Evolutionary conservation across 148 eudicot species (phyloP), one percentile per base, ranked within the genome.

Genomic region (Tetragonia tetragonoides): DNA sequence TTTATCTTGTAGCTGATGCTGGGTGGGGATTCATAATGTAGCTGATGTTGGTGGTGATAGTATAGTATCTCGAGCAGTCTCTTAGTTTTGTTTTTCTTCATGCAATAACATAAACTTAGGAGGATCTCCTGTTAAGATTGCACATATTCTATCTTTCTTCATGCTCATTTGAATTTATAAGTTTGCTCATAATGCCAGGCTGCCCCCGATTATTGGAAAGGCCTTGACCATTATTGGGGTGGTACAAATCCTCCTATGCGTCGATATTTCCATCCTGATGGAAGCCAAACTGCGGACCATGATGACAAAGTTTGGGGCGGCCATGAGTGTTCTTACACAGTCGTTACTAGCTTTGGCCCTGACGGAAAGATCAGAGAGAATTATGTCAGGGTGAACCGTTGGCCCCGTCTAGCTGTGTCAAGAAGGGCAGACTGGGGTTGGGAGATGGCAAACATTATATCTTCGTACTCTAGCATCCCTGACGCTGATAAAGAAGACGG

Each of bases 301-400:
- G 92, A 77, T 41, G 98, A 94, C 81, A 75, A 69, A 74, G 92
- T 92, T 38, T 94, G 97, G 97, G 97, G 98, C 10, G 98, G 98
- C 44, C 97, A 94, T 37, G 98, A 90, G 82, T 83, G 91, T 37
- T 79, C 89, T 56, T 94, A 90, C 75, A 84, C 89, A 12, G 71
- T 89, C 1, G 91, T 94, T 37, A 90, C 95, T 23, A 81, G 93
- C 42, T 42, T 86, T 24, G 40, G 81, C 46, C 85, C 62, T 14
- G 84, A 86, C 24, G 89, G 92, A 51, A 82, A 77, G 57, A 87
- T 94, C 38, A 80, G 97, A 74, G 92, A 86, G 57, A 92, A 94
- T 81, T 92, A 92, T 40, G 93, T 94, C 54, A 90, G 98, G 83
- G 87, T 94, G 18, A 92, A 92, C 86, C 87, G 93, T 3, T 90